A percentile compares a stretch with the other conserved stretches of the same genome.
Evolutionary conservation across 768 basidiomycete genomes (phyloP).

Genomic region (Suillus clintonianus): DNA sequence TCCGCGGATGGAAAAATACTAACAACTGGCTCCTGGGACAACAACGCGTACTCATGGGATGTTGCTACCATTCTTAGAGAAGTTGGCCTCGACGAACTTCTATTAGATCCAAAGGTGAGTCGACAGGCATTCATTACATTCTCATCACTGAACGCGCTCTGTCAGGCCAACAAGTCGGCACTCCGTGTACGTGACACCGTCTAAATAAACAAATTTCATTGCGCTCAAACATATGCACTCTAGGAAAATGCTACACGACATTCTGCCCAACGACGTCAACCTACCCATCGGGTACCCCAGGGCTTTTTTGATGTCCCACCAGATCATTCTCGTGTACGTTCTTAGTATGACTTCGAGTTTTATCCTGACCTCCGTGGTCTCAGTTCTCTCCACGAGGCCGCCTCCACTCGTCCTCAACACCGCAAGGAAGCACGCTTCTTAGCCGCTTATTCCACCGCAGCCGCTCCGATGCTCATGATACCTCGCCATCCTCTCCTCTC

Average conservation of each 20-base stretch:
- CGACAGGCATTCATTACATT: neutral
- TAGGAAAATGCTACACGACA: neutral
- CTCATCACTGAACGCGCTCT: neutral
- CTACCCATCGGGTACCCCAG: neutral
- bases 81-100: neutral
- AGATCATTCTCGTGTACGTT: neutral
- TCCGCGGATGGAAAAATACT: neutral
- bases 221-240: neutral
- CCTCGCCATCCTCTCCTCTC: neutral
- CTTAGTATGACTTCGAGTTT: fast-evolving
- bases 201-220: neutral
- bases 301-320: neutral
- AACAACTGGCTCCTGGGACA: neutral
- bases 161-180: neutral
- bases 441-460: neutral
- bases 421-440: neutral
- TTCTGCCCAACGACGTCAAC: neutral
- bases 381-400: neutral
- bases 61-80: neutral
- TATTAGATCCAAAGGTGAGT: neutral
- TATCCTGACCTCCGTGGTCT: neutral
- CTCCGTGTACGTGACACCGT: neutral
- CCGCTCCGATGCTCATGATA: neutral
- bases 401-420: neutral
- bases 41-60: neutral